Conservation (phyloP, 768 basidiomycete species). For the Agaricus blazei region DNA sequence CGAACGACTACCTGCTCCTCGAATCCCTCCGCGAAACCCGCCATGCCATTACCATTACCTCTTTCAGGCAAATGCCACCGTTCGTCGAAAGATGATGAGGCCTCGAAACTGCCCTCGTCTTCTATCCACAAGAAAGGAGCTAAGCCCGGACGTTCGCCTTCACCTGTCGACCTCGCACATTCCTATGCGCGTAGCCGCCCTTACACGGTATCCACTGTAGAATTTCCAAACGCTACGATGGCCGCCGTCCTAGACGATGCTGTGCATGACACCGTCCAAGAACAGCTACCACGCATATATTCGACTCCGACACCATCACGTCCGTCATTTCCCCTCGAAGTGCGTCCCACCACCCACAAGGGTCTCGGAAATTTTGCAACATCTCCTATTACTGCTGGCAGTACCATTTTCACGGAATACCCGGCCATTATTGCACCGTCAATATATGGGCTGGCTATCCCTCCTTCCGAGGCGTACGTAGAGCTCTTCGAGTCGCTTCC, state of each 20-base stretch:
- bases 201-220: constrained; percentile 19
- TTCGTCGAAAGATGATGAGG: neutral
- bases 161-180: constrained; percentile 19
- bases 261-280: constrained; percentile 22
- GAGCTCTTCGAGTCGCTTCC: constrained; percentile 26
- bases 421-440: constrained; percentile 34
- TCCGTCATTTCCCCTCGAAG: constrained; percentile 13
- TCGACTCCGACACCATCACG: neutral
- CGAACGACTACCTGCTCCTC: neutral
- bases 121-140: constrained; percentile 11
- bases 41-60: neutral
- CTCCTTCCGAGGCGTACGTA: constrained; percentile 21
- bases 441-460: constrained; percentile 12
- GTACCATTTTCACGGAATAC: constrained; percentile 32
- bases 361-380: constrained; percentile 34
- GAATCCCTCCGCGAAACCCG: neutral
- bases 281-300: neutral
- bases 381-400: constrained; percentile 24
- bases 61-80: neutral
- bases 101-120: neutral
- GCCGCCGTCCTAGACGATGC: constrained; percentile 26
- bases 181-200: constrained; percentile 20
- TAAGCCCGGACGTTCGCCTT: constrained; percentile 15
- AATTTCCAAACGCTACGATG: constrained; percentile 16
- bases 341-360: constrained; percentile 21